phyloP scores from a whole-genome alignment of 2,329 filamentous ascomycete genomes.

The Colletotrichum cuscutae region DNA sequence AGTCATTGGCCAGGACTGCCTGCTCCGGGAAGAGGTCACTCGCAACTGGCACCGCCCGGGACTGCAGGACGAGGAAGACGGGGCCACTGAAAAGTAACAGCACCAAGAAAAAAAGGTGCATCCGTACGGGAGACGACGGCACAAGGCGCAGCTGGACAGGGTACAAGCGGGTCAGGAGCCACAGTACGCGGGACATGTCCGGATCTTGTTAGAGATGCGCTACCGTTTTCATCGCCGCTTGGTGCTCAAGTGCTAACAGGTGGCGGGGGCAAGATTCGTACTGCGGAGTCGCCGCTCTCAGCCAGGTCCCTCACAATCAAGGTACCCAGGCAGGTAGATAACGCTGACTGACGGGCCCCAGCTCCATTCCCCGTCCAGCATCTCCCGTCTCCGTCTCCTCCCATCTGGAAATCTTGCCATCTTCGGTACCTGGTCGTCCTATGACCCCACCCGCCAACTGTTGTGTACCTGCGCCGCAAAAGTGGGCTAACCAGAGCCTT shows the following conservation, averaged over 20 bases:
- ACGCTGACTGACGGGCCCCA: slow-evolving; percentile 30
- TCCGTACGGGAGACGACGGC: slow-evolving; percentile 4
- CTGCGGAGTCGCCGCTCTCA: slow-evolving; percentile 26
- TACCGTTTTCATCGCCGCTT: background rate
- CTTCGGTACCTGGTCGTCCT: background rate
- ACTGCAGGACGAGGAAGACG: background rate
- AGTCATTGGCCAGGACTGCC: background rate
- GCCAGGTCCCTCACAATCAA: background rate
- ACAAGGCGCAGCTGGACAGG: background rate
- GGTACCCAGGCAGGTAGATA: background rate
- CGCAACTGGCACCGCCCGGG: background rate
- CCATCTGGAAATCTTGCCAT: background rate
- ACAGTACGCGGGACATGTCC: background rate
- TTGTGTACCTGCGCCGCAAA: background rate
- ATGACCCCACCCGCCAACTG: background rate
- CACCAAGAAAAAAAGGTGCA: background rate
- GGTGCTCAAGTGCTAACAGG: slow-evolving; percentile 5
- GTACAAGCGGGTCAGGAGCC: background rate
- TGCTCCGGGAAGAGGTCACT: background rate
- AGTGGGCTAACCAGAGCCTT: background rate
- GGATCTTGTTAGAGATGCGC: background rate
- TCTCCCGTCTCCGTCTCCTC: background rate
- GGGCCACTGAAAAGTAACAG: background rate
- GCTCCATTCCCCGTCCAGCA: slow-evolving; percentile 11
- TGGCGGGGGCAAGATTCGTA: slow-evolving; percentile 20